phyloP scores from a whole-genome alignment of 495 filamentous ascomycete species.

The Bathelium albidoporum region DNA sequence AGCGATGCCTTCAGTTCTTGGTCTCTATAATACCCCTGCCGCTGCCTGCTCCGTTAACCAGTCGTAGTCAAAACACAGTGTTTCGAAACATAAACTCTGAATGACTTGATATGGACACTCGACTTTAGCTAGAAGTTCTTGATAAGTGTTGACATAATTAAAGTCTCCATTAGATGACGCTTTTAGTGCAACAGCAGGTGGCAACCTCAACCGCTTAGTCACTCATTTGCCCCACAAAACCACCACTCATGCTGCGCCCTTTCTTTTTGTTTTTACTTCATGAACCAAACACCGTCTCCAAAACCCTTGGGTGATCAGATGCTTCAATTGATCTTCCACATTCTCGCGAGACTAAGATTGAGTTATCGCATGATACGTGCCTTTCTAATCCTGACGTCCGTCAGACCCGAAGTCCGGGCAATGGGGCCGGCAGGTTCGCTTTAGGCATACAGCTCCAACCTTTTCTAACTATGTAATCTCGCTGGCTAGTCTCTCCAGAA shows the following conservation, averaged over 20 bases:
- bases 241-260: background rate
- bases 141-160: too few relatives aligned
- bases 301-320: background rate
- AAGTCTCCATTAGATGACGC: too few relatives aligned
- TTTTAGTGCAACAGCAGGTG: too few relatives aligned
- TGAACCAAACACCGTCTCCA: background rate
- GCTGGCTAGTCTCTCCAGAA: too few relatives aligned
- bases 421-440: background rate
- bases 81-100: too few relatives aligned
- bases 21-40: background rate
- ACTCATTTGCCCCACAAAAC: background rate
- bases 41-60: too few relatives aligned
- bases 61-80: too few relatives aligned
- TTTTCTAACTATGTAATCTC: too few relatives aligned
- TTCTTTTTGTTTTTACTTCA: background rate
- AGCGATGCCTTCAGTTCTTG: background rate
- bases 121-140: too few relatives aligned
- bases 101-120: too few relatives aligned
- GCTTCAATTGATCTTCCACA: background rate
- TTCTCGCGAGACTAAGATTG: slow-evolving; percentile 3
- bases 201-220: background rate
- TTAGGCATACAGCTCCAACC: background rate
- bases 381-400: slow-evolving; percentile 1
- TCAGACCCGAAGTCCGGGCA: background rate
- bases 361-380: background rate